Conservation (phyloP, 176 grass and related monocot species). For the Hyparrhenia diplandra region DNA sequence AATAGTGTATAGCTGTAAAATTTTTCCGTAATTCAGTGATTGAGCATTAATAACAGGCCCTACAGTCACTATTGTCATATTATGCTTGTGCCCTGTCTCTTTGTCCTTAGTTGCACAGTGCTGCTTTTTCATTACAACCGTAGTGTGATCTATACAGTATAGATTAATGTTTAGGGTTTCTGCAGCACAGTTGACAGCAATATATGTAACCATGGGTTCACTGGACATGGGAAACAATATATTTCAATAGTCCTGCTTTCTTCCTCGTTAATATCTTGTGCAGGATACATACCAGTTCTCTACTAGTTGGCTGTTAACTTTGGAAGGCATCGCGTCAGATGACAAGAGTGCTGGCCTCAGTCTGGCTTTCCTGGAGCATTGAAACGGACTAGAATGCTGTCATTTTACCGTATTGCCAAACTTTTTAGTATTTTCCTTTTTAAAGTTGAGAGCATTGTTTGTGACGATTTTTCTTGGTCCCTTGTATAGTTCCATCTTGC, state of each 20-base stretch:
- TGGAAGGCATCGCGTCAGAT: slow-evolving; percentile 2
- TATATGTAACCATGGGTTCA: slow-evolving; percentile 11
- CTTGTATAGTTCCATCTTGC: slow-evolving; percentile 10
- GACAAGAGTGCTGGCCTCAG: slow-evolving; percentile 2
- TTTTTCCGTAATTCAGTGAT: slow-evolving; percentile 32
- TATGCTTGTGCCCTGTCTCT: slow-evolving; percentile 3
- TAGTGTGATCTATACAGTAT: background rate
- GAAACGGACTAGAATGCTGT: background rate
- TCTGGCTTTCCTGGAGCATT: background rate
- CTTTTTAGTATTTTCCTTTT: background rate
- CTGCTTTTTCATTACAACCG: slow-evolving; percentile 10
- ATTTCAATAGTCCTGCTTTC: background rate
- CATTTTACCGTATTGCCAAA: background rate
- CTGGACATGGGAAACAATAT: slow-evolving; percentile 11
- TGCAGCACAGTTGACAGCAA: background rate
- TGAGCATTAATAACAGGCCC: slow-evolving; percentile 33
- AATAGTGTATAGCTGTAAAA: slow-evolving; percentile 51
- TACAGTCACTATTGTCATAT: background rate
- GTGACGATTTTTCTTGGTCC: background rate
- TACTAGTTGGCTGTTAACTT: slow-evolving; percentile 6
- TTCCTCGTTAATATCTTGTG: slow-evolving; percentile 30
- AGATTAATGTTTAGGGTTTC: slow-evolving; percentile 6
- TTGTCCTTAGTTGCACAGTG: slow-evolving; percentile 4
- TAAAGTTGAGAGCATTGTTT: background rate
- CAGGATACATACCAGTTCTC: slow-evolving; percentile 27